Base-by-base conservation (phyloP, 352 stramenopile genomes). In the Globisporangium heterothallicum region DNA sequence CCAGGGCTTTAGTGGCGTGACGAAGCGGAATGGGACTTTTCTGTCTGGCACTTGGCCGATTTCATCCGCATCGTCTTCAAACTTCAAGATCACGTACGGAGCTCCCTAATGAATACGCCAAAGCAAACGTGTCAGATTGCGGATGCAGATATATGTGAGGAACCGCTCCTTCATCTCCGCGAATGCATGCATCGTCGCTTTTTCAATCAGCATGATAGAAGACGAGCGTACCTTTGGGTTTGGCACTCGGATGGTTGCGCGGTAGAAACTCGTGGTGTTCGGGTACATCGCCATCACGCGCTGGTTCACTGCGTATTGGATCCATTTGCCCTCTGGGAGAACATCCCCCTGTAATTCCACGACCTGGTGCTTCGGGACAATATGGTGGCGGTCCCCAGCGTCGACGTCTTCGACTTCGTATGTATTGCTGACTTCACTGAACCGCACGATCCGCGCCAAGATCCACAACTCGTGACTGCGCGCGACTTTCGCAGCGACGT, bases 281-380 rank as follows among this genome's bases (percentile, higher is more conserved):
- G 96, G 96, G 67, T 98, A 99, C 65, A 99, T 97, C 41, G 96
- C 96, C 88, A 98, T 97, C 32, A 98, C 94, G 53, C 80, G 73
- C 24, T 97, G 86, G 35, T 95, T 88, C 46, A 97, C 88, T 14
- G 63, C 61, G 58, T 86, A 92, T 29, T 72, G 88, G 53, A 84
- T 97, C 94, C 81, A 92, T 54, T 73, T 64, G 46, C 63, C 63
- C 40, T 74, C 54, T 0, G 61, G 43, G 13, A 91, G 61, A 26
- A 69, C 76, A 40, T 88, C 84, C 10, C 95, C 74, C 2, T 91
- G 88, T 21, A 98, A 74, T 42, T 92, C 79, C 34, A 97, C 95
- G 4, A 98, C 74, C 57, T 86, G 76, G 42, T 87, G 64, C 48
- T 74, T 72, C n/a, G 76, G 72, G 40, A 92, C 81, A 22, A 89